Percentiles rank a stretch among this genome's conserved stretches.
Evolutionary conservation across 148 eudicot genomes (phyloP).

Genomic region (Cornus kousa): DNA sequence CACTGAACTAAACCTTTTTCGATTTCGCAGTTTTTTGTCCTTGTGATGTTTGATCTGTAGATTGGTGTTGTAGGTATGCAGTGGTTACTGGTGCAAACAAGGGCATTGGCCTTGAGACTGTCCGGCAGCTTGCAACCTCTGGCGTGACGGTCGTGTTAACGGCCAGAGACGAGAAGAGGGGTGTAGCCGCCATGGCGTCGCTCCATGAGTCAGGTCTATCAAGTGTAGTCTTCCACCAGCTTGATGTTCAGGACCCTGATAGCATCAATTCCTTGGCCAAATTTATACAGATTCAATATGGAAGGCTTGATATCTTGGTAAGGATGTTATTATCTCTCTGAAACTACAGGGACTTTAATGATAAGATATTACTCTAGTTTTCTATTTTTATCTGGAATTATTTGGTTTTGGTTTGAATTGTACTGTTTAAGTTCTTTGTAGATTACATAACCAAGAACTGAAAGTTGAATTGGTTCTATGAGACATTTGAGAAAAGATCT

Average conservation of each 20-base stretch:
- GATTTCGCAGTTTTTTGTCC: too few relatives aligned
- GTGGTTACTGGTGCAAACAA: slow-evolving; percentile 58
- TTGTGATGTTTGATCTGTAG: neutral
- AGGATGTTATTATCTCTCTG: neutral
- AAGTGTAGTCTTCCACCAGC: slow-evolving; percentile 46
- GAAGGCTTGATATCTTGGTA: slow-evolving; percentile 55
- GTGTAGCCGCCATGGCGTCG: slow-evolving; percentile 28
- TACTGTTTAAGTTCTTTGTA: too few relatives aligned
- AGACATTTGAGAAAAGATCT: too few relatives aligned
- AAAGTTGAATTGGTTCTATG: too few relatives aligned
- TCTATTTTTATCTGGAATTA: neutral
- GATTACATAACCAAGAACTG: too few relatives aligned
- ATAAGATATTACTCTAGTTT: neutral
- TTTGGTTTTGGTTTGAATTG: neutral
- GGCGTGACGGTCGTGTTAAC: slow-evolving; percentile 45
- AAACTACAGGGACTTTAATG: too few relatives aligned
- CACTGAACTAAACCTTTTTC: too few relatives aligned
- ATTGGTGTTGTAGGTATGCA: slow-evolving; percentile 30
- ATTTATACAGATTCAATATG: slow-evolving; percentile 25
- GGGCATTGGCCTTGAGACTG: slow-evolving; percentile 56
- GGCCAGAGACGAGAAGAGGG: slow-evolving; percentile 47
- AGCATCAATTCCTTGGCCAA: slow-evolving; percentile 37
- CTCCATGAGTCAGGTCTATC: slow-evolving; percentile 31
- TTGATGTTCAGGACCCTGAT: slow-evolving; percentile 41
- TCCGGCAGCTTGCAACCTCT: slow-evolving; percentile 33